Base-by-base conservation (phyloP, 2,329 filamentous ascomycete genomes). In the Paraphoma chrysanthemicola region DNA sequence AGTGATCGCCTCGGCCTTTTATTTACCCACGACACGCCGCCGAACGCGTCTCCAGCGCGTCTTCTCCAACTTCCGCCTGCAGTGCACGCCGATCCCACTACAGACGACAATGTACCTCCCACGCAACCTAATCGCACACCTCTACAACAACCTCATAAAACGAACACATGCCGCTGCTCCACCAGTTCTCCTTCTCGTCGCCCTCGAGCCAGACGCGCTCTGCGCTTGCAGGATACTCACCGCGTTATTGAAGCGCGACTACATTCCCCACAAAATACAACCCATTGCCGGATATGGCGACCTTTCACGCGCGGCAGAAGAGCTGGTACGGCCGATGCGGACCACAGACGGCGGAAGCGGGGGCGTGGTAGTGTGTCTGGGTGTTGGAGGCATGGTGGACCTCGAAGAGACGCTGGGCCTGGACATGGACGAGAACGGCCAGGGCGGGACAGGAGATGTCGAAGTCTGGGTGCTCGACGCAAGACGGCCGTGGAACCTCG, bases 251-350 rank as follows among this genome's bases (percentile, higher is more conserved):
- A 97, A 96, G 79, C 90, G 94, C 83, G 95, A 99, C 82, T 98
- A 96, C 74, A 96, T 99, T 67, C 91, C 90, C 12, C 94, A 98
- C 81, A 98, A 97, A 79, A 97, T 98, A 71, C 92, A 97, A 71
- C 95, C 95, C 1, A 90, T 99, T 52, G 88, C 92, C 17, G 95
- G 95, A 53, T 98, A 97, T 86, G 89, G 87, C 63, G 95, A 98
- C 75, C 86, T 99, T 45, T 85, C 91, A 71, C 88, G 87, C 66
- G 90, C 90, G 18, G 93, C 93, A 44, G 85, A 86, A 70, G 88
- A 93, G 64, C 83, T 96, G 44, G 90, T 97, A 41, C 84, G 83
- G 52, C 93, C 93, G 10, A 93, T 97, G 91, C 93, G 92, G 83
- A 88, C 90, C 71, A 88, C 87, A 30, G 85, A 90, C 54, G 94